Evolutionary conservation across 495 filamentous ascomycete genomes (phyloP), one percentile per base, ranked within the genome.

Genomic region (Beverwykella pulmonaria): DNA sequence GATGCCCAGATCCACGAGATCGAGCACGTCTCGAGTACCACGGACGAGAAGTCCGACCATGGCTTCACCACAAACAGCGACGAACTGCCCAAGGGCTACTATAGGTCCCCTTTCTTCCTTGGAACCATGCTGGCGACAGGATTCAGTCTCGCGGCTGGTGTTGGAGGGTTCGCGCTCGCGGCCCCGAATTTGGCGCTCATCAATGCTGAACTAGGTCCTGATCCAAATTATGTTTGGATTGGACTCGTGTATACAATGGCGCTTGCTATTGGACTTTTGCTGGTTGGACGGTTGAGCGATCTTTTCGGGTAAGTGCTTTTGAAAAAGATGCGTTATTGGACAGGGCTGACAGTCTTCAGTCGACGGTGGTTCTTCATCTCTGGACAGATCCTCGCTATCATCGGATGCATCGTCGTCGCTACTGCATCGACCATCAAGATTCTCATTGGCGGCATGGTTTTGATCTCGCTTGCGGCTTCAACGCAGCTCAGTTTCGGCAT

Each of bases 361-460:
- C 65, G 65, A 46, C 54, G 61, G 39, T 69, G 61, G 63, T 71
- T 74, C 58, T 73, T 75, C 55, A 75, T 73, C 39, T 55, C 53
- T 22, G 72, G 60, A 4, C 59, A 69, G 17, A 34, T 48, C 25
- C 22, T 72, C n/a, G 68, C 56, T 47, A 30, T 73, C 14, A 67
- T 75, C 36, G 74, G 74, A 12, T 41, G 54, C 20, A 75, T 75
- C 52, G 61, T 75, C 27, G 69, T 70, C 14, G 69, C 70, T 6
- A 59, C 59, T 14, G 72, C 74, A n/a, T 26, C 69, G 27, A 67
- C 56, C 34, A 55, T 75, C 39, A 64, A 65, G 26, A 66, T 61
- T 27, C 57, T 75, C 7, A 74, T 75, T 48, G 72, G 55, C 1
- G 57, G 49, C 19, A 63, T 39, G 25, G 59, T 39, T 5, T 22